Base-by-base conservation (phyloP, 306 rosid species). In the Pueraria montana region DNA sequence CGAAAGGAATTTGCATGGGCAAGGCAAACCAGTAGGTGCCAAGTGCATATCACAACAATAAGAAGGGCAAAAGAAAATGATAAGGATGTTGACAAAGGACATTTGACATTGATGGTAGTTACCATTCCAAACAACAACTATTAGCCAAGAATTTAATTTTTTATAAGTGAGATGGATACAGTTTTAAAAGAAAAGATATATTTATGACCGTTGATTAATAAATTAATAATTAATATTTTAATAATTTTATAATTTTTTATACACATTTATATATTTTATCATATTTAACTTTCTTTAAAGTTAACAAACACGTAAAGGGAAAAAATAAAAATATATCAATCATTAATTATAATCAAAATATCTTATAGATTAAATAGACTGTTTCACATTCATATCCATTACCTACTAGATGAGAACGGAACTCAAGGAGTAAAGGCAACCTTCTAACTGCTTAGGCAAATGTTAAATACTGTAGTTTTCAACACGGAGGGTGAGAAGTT, bases 41-140 rank as follows among this genome's bases (percentile, higher is more conserved):
- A 8, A 10, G 61, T 74, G 59, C 46, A 20, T 13, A 27, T 65
- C 81, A 82, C 48, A 23, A 23, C 38, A 68, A 7, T 6, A 16
- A 34, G 26, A n/a, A 49, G 1, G 59, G 2, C 10, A 64, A 74
- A 74, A 73, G 52, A 42, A 65, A 52, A 40, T 43, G 81, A 82
- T 18, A 53, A 42, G 46, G 71, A 42, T 27, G 21, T 61, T 23
- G 5, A 71, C 62, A 14, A 58, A 61, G 12, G 52, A 72, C 45
- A 55, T 26, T 65, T 82, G 42, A 52, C 68, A 71, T 56, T 20
- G n/a, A 7, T 26, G 27, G 8, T 52, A 12, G 17, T 72, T 23
- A 43, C 9, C 58, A 59, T 23, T 36, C 5, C 17, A 27, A 12
- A 40, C 12, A 12, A 40, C 12, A 34, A 64, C 11, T 13, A 77